Evolutionary conservation across 2,329 filamentous ascomycete genomes (phyloP).

Genomic region (Lecanicillium sp.): DNA sequence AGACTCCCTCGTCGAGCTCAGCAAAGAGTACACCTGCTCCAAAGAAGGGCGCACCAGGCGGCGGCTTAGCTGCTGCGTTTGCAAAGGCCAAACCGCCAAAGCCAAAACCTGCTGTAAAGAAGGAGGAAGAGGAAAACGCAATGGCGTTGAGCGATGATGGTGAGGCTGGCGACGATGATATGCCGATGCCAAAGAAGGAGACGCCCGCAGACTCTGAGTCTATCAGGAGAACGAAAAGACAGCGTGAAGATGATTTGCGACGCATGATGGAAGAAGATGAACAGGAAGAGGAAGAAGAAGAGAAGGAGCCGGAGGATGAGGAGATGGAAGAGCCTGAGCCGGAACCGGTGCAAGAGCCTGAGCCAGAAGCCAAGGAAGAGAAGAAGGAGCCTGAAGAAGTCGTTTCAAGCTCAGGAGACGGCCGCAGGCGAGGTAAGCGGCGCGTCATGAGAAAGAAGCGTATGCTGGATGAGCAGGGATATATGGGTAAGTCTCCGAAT

Average conservation of each 20-base stretch:
- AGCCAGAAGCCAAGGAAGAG: conserved; percentile 21
- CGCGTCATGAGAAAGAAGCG: conserved; percentile 84
- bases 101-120: conserved; percentile 36
- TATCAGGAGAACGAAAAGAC: conserved; percentile 20
- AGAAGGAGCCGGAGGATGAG: conserved; percentile 34
- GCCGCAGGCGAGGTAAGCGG: conserved; percentile 66
- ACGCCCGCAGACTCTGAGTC: conserved; percentile 15
- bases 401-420: conserved; percentile 43
- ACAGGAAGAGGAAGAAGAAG: conserved; percentile 48
- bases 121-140: conserved; percentile 20
- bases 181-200: conserved; percentile 19
- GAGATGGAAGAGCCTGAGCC: conserved; percentile 28
- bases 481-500: conserved; percentile 56
- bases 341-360: conserved; percentile 20
- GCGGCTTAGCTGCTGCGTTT: conserved; percentile 70
- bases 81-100: conserved; percentile 46
- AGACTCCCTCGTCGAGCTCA: conserved; percentile 17
- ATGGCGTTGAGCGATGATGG: conserved; percentile 31
- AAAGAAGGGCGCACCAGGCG: conserved; percentile 51
- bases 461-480: conserved; percentile 80
- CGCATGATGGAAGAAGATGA: conserved; percentile 44
- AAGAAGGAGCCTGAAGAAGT: conserved; percentile 41
- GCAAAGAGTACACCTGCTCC: conserved; percentile 22
- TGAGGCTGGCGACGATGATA: conserved; percentile 29
- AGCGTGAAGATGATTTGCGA: conserved; percentile 29